A percentile compares a stretch with the other conserved stretches of the same genome.
phyloP scores from a whole-genome alignment of 352 stramenopile species.

The Pythium oligandrum region DNA sequence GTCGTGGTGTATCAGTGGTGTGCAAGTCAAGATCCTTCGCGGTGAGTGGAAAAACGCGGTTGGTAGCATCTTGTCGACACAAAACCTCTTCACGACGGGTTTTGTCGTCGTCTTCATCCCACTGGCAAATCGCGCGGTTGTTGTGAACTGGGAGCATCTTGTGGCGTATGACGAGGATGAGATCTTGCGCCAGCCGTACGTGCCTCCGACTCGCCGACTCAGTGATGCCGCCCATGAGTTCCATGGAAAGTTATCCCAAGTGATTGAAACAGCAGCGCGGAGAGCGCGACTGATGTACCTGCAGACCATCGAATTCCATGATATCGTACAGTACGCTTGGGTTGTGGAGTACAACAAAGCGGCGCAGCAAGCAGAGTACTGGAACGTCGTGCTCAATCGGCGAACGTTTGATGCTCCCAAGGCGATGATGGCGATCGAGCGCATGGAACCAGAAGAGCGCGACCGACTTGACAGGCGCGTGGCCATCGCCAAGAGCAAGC shows the following conservation, averaged over 20 bases:
- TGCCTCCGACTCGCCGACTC: constrained; percentile 21
- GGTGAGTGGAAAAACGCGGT: constrained; percentile 43
- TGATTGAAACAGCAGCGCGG: constrained; percentile 26
- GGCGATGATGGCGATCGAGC: constrained; percentile 51
- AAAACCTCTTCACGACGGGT: constrained; percentile 55
- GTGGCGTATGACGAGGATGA: constrained; percentile 40
- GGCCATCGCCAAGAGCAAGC: constrained; percentile 44
- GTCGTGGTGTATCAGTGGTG: constrained; percentile 51
- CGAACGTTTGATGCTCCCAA: constrained; percentile 43
- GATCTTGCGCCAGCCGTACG: constrained; percentile 34
- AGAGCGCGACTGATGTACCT: constrained; percentile 53
- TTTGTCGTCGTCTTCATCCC: constrained; percentile 58
- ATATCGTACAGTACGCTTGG: constrained; percentile 66
- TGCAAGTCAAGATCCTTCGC: constrained; percentile 39
- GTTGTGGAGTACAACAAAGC: constrained; percentile 58
- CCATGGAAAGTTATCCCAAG: constrained; percentile 25
- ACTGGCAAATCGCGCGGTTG: constrained; percentile 43
- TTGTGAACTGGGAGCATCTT: constrained; percentile 54
- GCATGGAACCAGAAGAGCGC: constrained; percentile 46
- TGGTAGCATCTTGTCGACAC: constrained; percentile 52
- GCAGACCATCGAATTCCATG: constrained; percentile 62
- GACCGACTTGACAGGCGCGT: constrained; percentile 51
- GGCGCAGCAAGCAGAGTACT: constrained; percentile 51
- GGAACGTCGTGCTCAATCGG: constrained; percentile 73
- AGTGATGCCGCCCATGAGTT: constrained; percentile 36